A percentile compares a stretch with the other conserved stretches of the same genome.
These are phyloP conservation scores for Zygosaccharomyces pseudorouxii DNA, from an alignment of 805 yeast genomes.

Conservation along the genomic window DNA sequence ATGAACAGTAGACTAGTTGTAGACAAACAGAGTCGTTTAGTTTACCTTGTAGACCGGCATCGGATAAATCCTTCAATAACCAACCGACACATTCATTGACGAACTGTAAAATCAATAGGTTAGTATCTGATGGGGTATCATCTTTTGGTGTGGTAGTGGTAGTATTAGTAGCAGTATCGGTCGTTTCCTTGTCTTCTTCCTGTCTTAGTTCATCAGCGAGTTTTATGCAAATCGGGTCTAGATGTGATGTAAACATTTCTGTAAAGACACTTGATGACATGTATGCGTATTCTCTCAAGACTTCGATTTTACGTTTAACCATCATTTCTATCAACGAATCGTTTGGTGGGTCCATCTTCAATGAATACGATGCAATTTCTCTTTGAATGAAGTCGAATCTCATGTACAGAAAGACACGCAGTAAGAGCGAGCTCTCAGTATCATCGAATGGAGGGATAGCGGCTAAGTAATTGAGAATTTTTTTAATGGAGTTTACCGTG, in stretches of 20 bases:
- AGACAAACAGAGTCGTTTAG: slow-evolving; percentile 64
- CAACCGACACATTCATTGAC: slow-evolving; percentile 32
- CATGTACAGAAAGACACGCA: slow-evolving; percentile 62
- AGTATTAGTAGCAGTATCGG: too few species aligned
- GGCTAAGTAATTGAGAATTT: slow-evolving; percentile 69
- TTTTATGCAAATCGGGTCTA: slow-evolving; percentile 24
- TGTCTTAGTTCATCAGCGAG: slow-evolving; percentile 6
- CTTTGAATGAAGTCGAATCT: slow-evolving; percentile 61
- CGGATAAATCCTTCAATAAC: slow-evolving; percentile 27
- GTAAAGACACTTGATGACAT: slow-evolving; percentile 27
- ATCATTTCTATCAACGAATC: slow-evolving; percentile 28
- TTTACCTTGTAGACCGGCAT: slow-evolving; percentile 35
- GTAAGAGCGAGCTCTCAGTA: slow-evolving; percentile 29
- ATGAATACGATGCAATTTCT: slow-evolving; percentile 47
- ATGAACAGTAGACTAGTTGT: slow-evolving; percentile 86
- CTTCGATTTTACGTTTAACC: slow-evolving; percentile 73
- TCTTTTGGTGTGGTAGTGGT: not conserved
- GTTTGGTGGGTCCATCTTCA: slow-evolving; percentile 17
- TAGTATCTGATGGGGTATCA: slow-evolving; percentile 12
- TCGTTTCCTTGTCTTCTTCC: not conserved
- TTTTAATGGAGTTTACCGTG: slow-evolving; percentile 72
- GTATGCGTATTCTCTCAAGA: slow-evolving; percentile 62
- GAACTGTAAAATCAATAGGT: slow-evolving; percentile 35
- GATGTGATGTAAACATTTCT: slow-evolving; percentile 25
- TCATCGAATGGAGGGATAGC: slow-evolving; percentile 54